phyloP scores from a whole-genome alignment of 176 grass and related monocot species.

The Dactylis glomerata region DNA sequence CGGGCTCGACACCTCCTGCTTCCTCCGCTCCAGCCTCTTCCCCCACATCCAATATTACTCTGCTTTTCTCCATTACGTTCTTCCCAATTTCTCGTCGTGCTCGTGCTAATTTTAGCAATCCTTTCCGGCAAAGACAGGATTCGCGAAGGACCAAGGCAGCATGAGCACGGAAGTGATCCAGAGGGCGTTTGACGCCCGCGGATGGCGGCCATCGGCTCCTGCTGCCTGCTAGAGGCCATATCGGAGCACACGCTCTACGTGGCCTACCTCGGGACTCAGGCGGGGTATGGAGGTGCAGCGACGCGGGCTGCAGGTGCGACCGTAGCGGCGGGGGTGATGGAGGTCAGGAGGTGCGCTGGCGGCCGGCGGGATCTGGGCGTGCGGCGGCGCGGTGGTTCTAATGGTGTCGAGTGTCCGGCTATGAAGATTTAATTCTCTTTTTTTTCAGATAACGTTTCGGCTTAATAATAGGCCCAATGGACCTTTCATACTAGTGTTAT shows the following conservation, averaged over 20 bases:
- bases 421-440: too few relatives aligned
- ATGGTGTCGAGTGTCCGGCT: too few relatives aligned
- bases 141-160: slow-evolving; percentile 57
- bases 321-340: too few relatives aligned
- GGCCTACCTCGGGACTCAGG: slow-evolving; percentile 87
- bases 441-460: too few relatives aligned
- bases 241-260: slow-evolving; percentile 72
- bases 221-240: slow-evolving; percentile 83
- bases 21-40: slow-evolving; percentile 67
- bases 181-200: slow-evolving; percentile 59
- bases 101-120: background rate
- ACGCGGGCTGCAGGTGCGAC: too few relatives aligned
- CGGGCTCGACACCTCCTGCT: slow-evolving; percentile 70
- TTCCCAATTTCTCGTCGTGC: background rate
- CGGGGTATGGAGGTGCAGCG: too few relatives aligned
- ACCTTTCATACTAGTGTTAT: too few relatives aligned
- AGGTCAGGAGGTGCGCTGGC: too few relatives aligned
- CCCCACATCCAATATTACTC: slow-evolving; percentile 65
- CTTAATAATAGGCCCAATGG: too few relatives aligned
- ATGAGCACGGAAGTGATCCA: slow-evolving; percentile 70
- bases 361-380: too few relatives aligned
- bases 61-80: too few relatives aligned
- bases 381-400: too few relatives aligned
- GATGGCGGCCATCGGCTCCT: slow-evolving; percentile 76
- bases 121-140: slow-evolving; percentile 45